Base-by-base conservation (phyloP, 345 rosid genomes). In the Boechera retrofracta region DNA sequence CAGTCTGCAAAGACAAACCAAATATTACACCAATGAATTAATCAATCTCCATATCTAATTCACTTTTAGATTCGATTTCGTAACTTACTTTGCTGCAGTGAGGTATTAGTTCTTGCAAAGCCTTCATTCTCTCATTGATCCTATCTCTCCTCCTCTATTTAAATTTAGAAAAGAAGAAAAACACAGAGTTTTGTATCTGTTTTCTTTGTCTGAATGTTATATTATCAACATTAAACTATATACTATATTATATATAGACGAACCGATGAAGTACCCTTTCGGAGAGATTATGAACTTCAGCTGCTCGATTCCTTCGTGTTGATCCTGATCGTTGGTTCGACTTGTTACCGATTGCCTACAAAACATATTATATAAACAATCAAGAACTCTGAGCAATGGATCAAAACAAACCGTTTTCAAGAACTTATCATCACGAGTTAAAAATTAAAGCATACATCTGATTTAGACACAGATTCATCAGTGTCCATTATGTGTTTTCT, bases 41-140 rank as follows among this genome's bases (percentile, higher is more conserved):
- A 64, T 29, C 53, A 64, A 12, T 24, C 10, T 35, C 6, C 3
- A 13, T 16, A 35, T 5, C 6, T 9, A 32, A 2, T 56, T 45
- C 31, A 29, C 29, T 60, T 60, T 16, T 47, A 60, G n/a, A 54
- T 54, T 54, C 4, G 59, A 28, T 49, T n/a, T 7, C 7, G 13
- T 49, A 64, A 60, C 73, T 36, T 49, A 93, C 98, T 96, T 91
- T 93, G 80, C 83, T 89, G 84, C 96, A 89, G 69, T 91, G 89
- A 62, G 98, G 97, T 81, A 93, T 91, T 32, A 91, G 91, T 75
- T 93, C 98, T 79, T 93, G 96, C 79, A 93, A 82, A 15, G 91
- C 87, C 74, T 67, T 87, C 96, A 93, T 91, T 83, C 88, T 91
- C 84, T 93, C 91, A 73, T 93, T 93, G 80, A 93, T 93, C 82